Conservation (phyloP, 176 grass and related monocot species). For the Bonia amplexicaulis region DNA sequence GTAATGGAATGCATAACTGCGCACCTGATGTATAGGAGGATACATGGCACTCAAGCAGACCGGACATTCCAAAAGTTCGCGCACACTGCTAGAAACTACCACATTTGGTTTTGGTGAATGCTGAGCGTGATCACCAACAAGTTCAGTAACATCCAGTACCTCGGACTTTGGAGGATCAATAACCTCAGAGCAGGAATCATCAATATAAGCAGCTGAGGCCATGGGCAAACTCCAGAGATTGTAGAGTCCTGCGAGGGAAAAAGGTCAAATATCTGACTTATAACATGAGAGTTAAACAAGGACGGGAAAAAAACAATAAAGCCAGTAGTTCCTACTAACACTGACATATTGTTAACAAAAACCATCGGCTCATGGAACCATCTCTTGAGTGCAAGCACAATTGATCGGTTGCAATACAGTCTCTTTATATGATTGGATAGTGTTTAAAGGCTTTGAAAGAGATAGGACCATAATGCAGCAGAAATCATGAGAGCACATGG, state of each 20-base stretch:
- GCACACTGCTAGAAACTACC: slow-evolving; percentile 67
- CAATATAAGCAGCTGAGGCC: slow-evolving; percentile 59
- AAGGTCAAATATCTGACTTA: neutral
- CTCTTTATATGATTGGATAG: neutral
- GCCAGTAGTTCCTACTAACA: neutral
- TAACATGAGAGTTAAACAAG: neutral
- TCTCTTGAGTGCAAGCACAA: neutral
- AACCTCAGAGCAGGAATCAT: slow-evolving; percentile 66
- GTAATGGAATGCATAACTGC: neutral
- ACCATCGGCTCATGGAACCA: neutral
- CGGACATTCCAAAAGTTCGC: slow-evolving; percentile 74
- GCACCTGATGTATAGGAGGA: slow-evolving; percentile 80
- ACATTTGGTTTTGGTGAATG: slow-evolving; percentile 79
- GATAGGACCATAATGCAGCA: slow-evolving; percentile 10
- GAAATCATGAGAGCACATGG: slow-evolving; percentile 14
- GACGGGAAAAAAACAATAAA: neutral
- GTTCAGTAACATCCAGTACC: slow-evolving; percentile 67
- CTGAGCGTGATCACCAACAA: slow-evolving; percentile 40
- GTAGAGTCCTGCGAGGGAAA: slow-evolving; percentile 31
- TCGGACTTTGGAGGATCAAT: slow-evolving; percentile 76
- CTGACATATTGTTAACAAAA: neutral
- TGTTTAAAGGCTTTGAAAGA: slow-evolving; percentile 17
- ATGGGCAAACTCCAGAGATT: slow-evolving; percentile 32
- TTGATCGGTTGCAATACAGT: slow-evolving; percentile 8
- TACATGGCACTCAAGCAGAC: slow-evolving; percentile 83